Percentiles rank a stretch among this genome's conserved stretches.
These are phyloP conservation scores for Penicillium bialowiezense DNA, from an alignment of 495 filamentous ascomycete species.

Conservation along the genomic window DNA sequence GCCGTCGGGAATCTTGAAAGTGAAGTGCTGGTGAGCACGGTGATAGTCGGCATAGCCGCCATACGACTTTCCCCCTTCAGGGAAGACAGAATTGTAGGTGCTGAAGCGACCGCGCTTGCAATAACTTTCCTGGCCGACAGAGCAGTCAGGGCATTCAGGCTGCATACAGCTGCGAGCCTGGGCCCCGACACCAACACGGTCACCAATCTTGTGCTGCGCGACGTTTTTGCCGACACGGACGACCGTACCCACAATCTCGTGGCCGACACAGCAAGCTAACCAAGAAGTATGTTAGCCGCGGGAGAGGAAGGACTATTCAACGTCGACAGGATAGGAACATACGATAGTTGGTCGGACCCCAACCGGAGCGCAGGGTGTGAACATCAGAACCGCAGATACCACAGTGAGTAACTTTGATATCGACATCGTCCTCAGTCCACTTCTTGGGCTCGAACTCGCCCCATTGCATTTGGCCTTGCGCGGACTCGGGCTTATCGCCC, in stretches of 20 bases:
- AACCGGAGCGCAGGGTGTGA: constrained; percentile 72
- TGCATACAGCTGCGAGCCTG: constrained; percentile 68
- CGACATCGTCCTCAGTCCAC: constrained; percentile 71
- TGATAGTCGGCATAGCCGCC: constrained; percentile 71
- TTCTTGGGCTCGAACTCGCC: constrained; percentile 70
- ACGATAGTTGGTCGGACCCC: no score
- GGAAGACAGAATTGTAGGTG: constrained; percentile 35
- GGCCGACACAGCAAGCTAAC: constrained; percentile 74
- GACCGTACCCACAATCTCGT: constrained; percentile 78
- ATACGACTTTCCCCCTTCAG: constrained; percentile 60
- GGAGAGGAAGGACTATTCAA: no score
- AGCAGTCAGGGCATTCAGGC: constrained; percentile 62
- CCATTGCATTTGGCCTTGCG: constrained; percentile 73
- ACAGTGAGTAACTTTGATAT: constrained; percentile 36
- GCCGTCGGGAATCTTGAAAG: constrained; percentile 71
- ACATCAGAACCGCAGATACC: constrained; percentile 55
- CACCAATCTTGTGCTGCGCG: constrained; percentile 62
- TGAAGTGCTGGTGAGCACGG: constrained; percentile 69
- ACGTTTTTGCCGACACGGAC: constrained; percentile 71
- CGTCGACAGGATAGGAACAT: no score
- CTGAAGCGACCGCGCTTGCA: constrained; percentile 55
- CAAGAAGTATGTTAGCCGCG: no score
- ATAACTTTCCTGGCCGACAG: constrained; percentile 59
- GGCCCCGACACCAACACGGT: constrained; percentile 85
- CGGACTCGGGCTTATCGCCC: constrained; percentile 50